These are phyloP conservation scores for Saccharomycopsis amapae DNA, from an alignment of 805 yeast genomes.

Conservation along the genomic window DNA sequence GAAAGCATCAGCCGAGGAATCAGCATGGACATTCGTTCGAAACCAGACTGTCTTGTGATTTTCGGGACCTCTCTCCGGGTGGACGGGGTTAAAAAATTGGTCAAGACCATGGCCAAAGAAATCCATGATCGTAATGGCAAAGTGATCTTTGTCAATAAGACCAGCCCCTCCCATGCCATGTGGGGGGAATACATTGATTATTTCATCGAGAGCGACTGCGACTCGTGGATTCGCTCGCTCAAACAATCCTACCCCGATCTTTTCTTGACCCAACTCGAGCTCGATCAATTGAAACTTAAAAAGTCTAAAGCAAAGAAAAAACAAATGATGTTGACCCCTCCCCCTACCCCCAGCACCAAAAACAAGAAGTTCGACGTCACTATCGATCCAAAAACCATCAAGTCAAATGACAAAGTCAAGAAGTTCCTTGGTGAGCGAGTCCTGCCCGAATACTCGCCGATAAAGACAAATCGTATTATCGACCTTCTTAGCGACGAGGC, in stretches of 20 bases:
- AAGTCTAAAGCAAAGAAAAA: slow-evolving; percentile 1
- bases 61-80: slow-evolving; percentile 92
- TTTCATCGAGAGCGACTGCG: slow-evolving; percentile 76
- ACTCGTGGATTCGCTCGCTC: slow-evolving; percentile 60
- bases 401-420: not conserved
- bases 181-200: slow-evolving; percentile 76
- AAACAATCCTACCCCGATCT: slow-evolving; percentile 50
- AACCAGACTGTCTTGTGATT: slow-evolving; percentile 76
- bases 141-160: slow-evolving; percentile 70
- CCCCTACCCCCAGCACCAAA: slow-evolving; percentile 15
- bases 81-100: slow-evolving; percentile 79
- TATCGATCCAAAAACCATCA: not conserved
- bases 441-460: slow-evolving; percentile 6
- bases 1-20: slow-evolving; percentile 71
- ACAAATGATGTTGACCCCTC: slow-evolving; percentile 15
- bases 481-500: too few relatives aligned
- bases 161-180: slow-evolving; percentile 47
- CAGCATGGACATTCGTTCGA: slow-evolving; percentile 52
- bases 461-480: slow-evolving; percentile 2
- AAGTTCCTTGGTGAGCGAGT: too few relatives aligned
- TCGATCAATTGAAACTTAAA: slow-evolving; percentile 23
- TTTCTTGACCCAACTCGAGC: slow-evolving; percentile 46
- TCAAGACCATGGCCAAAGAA: slow-evolving; percentile 55
- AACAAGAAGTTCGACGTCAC: not conserved
- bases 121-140: slow-evolving; percentile 72